These are phyloP conservation scores for Pholiota adiposa DNA, from an alignment of 1,284 basidiomycete genomes.

Conservation along the genomic window DNA sequence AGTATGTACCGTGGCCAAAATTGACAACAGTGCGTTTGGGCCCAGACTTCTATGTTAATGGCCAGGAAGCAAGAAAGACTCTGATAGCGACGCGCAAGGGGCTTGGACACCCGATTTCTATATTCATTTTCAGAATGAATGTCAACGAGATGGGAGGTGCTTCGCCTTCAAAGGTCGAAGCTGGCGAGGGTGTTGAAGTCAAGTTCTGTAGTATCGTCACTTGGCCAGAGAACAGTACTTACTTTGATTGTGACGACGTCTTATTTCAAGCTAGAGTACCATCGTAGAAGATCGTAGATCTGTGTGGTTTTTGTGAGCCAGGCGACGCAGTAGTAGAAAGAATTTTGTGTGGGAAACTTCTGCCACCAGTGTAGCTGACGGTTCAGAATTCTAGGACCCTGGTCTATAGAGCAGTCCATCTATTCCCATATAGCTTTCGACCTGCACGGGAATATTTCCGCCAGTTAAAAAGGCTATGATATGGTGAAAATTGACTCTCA, in stretches of 20 bases:
- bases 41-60: slow-evolving; percentile 25
- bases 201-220: slow-evolving; percentile 26
- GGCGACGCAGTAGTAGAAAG: no score
- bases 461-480: no score
- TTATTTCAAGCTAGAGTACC: slow-evolving; percentile 25
- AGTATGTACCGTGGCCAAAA: slow-evolving; percentile 36
- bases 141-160: slow-evolving; percentile 13
- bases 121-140: slow-evolving; percentile 11
- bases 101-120: slow-evolving; percentile 9
- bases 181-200: slow-evolving; percentile 14
- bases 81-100: slow-evolving; percentile 27
- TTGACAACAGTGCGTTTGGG: slow-evolving; percentile 36
- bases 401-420: no score
- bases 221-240: slow-evolving; percentile 32
- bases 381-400: no score
- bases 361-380: no score
- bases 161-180: neutral
- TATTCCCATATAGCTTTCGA: no score
- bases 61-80: slow-evolving; percentile 25
- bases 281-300: neutral
- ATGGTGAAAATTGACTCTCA: no score
- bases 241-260: slow-evolving; percentile 32
- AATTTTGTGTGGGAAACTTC: no score
- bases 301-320: no score
- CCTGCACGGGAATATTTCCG: no score